These are phyloP conservation scores for Tilletia setariae DNA, from an alignment of 1,284 basidiomycete genomes.

Conservation along the genomic window DNA sequence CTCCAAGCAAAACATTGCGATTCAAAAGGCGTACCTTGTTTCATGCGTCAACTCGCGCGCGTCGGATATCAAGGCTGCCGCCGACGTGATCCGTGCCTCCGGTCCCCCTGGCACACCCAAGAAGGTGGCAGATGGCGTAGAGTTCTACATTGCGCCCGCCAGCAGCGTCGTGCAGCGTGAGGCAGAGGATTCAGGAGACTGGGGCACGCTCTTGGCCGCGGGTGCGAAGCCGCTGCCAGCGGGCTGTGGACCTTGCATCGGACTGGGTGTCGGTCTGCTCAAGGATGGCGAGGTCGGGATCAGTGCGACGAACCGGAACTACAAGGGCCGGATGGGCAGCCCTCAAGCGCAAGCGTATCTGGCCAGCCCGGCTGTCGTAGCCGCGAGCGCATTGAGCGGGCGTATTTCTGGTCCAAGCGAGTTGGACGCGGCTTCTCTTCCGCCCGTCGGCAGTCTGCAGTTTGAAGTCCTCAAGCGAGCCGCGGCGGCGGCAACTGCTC, in stretches of 20 bases:
- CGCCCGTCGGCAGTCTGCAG: conserved; percentile 57
- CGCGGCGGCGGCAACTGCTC: conserved; percentile 17
- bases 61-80: conserved; percentile 89
- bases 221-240: conserved; percentile 90
- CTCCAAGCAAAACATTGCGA: conserved; percentile 70
- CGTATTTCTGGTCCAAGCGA: conserved; percentile 78
- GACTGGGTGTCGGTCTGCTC: conserved; percentile 83
- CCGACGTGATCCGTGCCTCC: conserved; percentile 73
- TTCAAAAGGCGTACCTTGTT: conserved; percentile 97
- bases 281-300: conserved; percentile 94
- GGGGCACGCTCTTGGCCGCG: conserved; percentile 77
- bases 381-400: conserved; percentile 87
- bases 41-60: conserved; percentile 97
- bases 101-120: conserved; percentile 49
- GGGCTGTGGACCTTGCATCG: conserved; percentile 97
- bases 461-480: conserved; percentile 54
- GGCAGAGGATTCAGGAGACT: conserved; percentile 78
- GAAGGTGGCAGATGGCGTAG: conserved; percentile 78
- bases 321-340: conserved; percentile 96
- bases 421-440: conserved; percentile 63
- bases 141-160: conserved; percentile 96
- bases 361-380: conserved; percentile 92
- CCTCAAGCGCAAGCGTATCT: conserved; percentile 94
- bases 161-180: conserved; percentile 86
- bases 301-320: conserved; percentile 96